Evolutionary conservation across 495 filamentous ascomycete genomes (phyloP).

Genomic region (Talaromyces borbonicus): DNA sequence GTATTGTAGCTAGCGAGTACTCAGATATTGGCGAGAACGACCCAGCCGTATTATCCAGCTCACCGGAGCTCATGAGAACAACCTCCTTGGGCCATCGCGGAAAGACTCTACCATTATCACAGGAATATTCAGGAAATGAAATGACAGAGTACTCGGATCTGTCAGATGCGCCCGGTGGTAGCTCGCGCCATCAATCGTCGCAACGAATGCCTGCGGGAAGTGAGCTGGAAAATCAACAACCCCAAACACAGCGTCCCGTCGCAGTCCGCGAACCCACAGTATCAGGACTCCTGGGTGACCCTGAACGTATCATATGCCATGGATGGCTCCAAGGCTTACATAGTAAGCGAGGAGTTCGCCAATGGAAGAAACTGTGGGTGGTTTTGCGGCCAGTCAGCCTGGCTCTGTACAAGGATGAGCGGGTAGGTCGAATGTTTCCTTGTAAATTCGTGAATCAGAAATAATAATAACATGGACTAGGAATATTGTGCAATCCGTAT

Average conservation of each 20-base stretch:
- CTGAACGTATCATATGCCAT: conserved; percentile 77
- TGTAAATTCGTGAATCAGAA: neutral
- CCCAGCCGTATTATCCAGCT: conserved; percentile 32
- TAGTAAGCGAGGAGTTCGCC: conserved; percentile 74
- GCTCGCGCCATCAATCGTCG: conserved; percentile 21
- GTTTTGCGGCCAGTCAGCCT: conserved; percentile 82
- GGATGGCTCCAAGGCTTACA: conserved; percentile 82
- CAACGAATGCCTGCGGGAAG: neutral
- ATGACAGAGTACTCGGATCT: conserved; percentile 83
- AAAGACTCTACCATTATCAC: conserved; percentile 37
- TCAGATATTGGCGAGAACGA: conserved; percentile 12
- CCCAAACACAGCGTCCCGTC: conserved; percentile 17
- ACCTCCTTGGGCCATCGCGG: conserved; percentile 18
- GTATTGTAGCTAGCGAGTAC: conserved; percentile 4
- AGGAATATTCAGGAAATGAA: conserved; percentile 85
- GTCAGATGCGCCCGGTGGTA: conserved; percentile 52
- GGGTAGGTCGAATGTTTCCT: conserved; percentile 25
- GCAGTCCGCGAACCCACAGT: conserved; percentile 43
- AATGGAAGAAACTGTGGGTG: conserved; percentile 93
- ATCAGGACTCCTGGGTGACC: conserved; percentile 47
- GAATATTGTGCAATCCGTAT: conserved; percentile 86
- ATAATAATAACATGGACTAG: conserved; percentile 14
- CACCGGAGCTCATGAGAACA: conserved; percentile 31
- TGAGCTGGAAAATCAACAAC: neutral
- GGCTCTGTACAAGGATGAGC: conserved; percentile 86